Evolutionary conservation across 345 rosid species (phyloP).

Genomic region (Eucalyptus pauciflora): DNA sequence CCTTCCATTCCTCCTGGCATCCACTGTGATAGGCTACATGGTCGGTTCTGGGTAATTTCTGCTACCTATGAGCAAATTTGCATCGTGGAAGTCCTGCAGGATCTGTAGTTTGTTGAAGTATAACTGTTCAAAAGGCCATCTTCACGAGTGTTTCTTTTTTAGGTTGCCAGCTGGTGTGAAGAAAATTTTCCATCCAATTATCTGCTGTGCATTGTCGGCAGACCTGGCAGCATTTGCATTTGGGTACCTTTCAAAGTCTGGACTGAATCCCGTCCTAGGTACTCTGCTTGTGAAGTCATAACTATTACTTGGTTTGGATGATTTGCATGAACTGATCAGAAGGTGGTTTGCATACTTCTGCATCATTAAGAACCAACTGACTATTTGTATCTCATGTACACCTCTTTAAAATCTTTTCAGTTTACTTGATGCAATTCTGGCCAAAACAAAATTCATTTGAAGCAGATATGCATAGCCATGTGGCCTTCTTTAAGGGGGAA

Average conservation of each 20-base stretch:
- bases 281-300: not conserved
- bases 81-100: not conserved
- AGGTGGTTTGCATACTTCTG: not conserved
- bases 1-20: constrained; percentile 87
- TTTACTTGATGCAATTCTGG: not conserved
- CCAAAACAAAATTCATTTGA: not conserved
- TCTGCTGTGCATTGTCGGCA: constrained; percentile 77
- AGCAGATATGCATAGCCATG: not conserved
- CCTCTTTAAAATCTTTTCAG: not conserved
- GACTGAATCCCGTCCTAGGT: constrained; percentile 87
- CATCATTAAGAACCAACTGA: not conserved
- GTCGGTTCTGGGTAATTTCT: constrained; percentile 63
- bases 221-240: constrained; percentile 77
- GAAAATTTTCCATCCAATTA: constrained; percentile 77
- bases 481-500: not conserved
- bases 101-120: not conserved
- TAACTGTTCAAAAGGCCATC: not conserved
- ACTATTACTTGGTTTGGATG: not conserved
- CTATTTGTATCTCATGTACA: not conserved
- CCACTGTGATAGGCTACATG: constrained; percentile 87
- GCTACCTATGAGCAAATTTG: not conserved
- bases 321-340: not conserved
- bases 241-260: constrained; percentile 66
- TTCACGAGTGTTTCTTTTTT: not conserved
- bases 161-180: constrained; percentile 76